Percentiles rank a stretch among this genome's conserved stretches.
Conservation (phyloP, 768 basidiomycete genomes). For the Serendipita sp. region DNA sequence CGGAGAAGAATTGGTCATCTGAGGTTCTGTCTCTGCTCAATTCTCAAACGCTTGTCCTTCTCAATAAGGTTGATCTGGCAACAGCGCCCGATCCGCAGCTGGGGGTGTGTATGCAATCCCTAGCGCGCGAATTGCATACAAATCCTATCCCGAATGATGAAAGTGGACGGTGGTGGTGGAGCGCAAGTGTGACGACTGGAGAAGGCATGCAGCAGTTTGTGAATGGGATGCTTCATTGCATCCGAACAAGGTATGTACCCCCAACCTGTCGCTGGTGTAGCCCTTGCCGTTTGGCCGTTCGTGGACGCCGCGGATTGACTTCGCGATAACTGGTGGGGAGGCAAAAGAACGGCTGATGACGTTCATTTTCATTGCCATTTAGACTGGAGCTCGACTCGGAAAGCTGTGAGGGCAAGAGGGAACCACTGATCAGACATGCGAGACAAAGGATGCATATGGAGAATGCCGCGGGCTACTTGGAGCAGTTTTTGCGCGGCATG, state of each 20-base stretch:
- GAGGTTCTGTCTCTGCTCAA: slow-evolving; percentile 33
- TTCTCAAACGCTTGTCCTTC: slow-evolving; percentile 45
- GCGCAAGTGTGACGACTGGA: slow-evolving; percentile 42
- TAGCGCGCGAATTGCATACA: neutral
- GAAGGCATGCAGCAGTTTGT: slow-evolving; percentile 46
- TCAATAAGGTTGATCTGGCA: slow-evolving; percentile 65
- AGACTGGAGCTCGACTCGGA: neutral
- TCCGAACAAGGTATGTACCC: slow-evolving; percentile 34
- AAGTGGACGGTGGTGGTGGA: slow-evolving; percentile 31
- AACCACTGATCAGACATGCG: slow-evolving; percentile 61
- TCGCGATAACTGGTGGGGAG: neutral
- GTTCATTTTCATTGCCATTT: neutral
- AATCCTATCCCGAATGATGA: neutral
- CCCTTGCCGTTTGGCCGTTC: neutral
- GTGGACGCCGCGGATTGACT: neutral
- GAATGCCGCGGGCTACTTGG: slow-evolving; percentile 41
- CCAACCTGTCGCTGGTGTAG: neutral
- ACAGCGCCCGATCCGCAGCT: slow-evolving; percentile 5
- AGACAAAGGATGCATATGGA: slow-evolving; percentile 68
- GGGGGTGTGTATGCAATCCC: neutral
- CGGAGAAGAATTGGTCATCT: neutral
- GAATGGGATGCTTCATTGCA: slow-evolving; percentile 33
- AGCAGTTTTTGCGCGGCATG: slow-evolving; percentile 26
- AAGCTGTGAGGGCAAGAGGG: slow-evolving; percentile 12
- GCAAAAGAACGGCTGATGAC: neutral